These are phyloP conservation scores for Ramaria sp. DNA, from an alignment of 768 basidiomycete genomes.

Conservation along the genomic window DNA sequence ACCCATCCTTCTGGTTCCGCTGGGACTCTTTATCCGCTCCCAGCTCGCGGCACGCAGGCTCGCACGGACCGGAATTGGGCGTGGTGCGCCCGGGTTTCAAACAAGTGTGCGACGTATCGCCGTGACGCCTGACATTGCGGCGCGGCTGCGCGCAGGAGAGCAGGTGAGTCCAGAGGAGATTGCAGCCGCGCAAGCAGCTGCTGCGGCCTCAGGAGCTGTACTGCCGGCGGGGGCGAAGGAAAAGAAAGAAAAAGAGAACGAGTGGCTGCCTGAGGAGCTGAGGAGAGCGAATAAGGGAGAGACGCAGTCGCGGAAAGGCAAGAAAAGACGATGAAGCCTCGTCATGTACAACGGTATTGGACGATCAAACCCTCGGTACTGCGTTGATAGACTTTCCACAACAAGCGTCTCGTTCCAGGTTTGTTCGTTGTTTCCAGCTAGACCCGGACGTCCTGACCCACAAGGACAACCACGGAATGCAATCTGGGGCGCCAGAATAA, in stretches of 20 bases:
- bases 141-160: slow-evolving; percentile 8
- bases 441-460: too few relatives aligned
- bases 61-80: slow-evolving; percentile 6
- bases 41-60: slow-evolving; percentile 5
- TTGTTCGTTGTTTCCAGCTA: too few relatives aligned
- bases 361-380: too few relatives aligned
- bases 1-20: slow-evolving; percentile 2
- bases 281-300: neutral
- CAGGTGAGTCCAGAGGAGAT: slow-evolving; percentile 11
- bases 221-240: neutral
- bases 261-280: slow-evolving; percentile 11
- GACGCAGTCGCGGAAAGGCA: slow-evolving; percentile 8
- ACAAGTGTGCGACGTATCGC: slow-evolving; percentile 7
- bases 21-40: neutral
- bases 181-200: slow-evolving; percentile 3
- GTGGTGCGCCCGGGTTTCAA: slow-evolving; percentile 9
- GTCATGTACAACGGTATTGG: too few relatives aligned
- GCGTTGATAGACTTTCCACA: too few relatives aligned
- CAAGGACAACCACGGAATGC: too few relatives aligned
- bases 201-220: neutral
- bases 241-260: slow-evolving; percentile 9
- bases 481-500: too few relatives aligned
- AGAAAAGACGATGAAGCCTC: neutral
- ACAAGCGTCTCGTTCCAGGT: too few relatives aligned
- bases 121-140: slow-evolving; percentile 12